Conservation (phyloP, 2,329 filamentous ascomycete species). For the Helicocarpus griseus region DNA sequence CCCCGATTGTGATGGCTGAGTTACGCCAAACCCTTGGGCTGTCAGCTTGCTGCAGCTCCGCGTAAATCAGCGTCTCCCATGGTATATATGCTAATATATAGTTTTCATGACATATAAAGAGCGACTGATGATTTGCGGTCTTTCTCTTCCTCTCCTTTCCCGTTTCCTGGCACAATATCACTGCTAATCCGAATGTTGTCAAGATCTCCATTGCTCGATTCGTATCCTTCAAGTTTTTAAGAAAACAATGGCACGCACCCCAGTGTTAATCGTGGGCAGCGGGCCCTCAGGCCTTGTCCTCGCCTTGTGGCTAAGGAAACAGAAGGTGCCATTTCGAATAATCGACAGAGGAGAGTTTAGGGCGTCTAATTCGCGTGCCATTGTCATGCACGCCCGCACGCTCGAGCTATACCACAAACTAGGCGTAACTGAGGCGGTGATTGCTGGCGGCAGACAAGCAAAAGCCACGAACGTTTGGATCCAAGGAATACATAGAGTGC, state of each 20-base stretch:
- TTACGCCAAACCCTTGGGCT: no score
- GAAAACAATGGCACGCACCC: background rate
- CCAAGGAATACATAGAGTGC: conserved; percentile 14
- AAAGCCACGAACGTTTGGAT: conserved; percentile 30
- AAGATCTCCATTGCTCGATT: no score
- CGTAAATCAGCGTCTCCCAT: no score
- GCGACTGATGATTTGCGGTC: no score
- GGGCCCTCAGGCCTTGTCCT: conserved; percentile 38
- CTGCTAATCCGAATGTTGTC: no score
- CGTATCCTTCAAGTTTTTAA: no score
- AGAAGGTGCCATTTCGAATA: conserved; percentile 39
- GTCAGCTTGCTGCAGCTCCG: no score
- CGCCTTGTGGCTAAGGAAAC: conserved; percentile 38
- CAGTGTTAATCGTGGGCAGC: conserved; percentile 37
- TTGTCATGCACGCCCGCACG: conserved; percentile 42
- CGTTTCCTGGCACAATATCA: no score
- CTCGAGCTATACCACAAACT: conserved; percentile 43
- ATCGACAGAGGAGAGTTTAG: conserved; percentile 36
- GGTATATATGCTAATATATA: no score
- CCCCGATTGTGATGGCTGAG: no score
- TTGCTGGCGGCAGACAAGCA: conserved; percentile 29
- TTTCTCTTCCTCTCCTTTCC: no score
- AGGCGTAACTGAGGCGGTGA: conserved; percentile 27
- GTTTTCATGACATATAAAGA: no score
- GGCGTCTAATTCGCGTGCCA: conserved; percentile 26